Evolutionary conservation across 2,329 filamentous ascomycete species (phyloP), one percentile per base, ranked within the genome.

Genomic region (Arthrocladium fulminans): DNA sequence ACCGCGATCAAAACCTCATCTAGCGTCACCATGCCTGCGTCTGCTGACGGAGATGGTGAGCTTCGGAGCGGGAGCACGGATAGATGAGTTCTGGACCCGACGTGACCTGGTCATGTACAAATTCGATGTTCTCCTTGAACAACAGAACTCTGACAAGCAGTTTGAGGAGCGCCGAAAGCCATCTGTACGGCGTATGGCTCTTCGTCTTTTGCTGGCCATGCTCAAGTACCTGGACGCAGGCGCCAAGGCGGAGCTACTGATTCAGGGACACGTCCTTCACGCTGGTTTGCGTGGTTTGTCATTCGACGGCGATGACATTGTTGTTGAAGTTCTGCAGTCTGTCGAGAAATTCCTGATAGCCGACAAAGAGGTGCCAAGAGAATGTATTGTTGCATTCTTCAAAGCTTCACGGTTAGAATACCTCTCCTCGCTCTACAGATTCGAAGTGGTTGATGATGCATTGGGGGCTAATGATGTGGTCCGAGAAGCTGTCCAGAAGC

Each of bases 21-120:
- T 97, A 50, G 89, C 96, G 52, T 92, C 88, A 2, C 90, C 92
- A 1, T 89, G 86, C 20, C 70, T 98, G 50, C 81, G 90, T 49
- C 70, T 98, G 45, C 75, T 98, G 51, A 86, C 83, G 45, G 90
- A 98, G 67, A 76, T 89, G n/a, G 79, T 87, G 13, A 81, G 75
- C 47, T 84, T 95, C 54, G 89, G 97, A 65, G 88, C 88, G 13
- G 94, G 92, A 12, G 78, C 80, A 35, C 75, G 88, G 48, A 87
- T 89, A 23, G 82, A 80, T 56, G 75, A 82, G 39, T 74, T 96
- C 27, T 94, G 94, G 63, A 76, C 84, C 45, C 81, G 82, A 25
- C 79, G 88, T 57, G 81, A 87, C 58, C 82, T 80, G 51, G 92
- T 87, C 0, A 83, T 94, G 50, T 84, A 88, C 59, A 82, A 83